A percentile compares a stretch with the other conserved stretches of the same genome.
Conservation (phyloP, 2,329 filamentous ascomycete genomes). For the Raffaelea deltoideospora region DNA sequence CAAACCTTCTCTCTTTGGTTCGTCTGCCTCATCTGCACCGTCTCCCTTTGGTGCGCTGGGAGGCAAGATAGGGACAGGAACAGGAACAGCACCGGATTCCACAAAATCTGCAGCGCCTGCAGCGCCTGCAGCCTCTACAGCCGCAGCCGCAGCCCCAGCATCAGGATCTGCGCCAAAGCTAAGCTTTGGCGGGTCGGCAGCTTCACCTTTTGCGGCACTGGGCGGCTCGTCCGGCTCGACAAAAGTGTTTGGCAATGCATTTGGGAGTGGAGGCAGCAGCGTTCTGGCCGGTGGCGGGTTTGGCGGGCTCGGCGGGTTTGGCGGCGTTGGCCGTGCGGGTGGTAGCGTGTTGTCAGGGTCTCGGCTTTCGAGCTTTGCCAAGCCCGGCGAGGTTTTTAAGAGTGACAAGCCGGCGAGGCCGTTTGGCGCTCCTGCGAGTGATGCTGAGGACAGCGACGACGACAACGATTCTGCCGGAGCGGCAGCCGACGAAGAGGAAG, state of each 20-base stretch:
- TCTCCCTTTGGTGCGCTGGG: slow-evolving; percentile 20
- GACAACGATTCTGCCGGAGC: slow-evolving; percentile 8
- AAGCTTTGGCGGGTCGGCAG: slow-evolving; percentile 26
- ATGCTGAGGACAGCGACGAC: slow-evolving; percentile 35
- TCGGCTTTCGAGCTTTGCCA: slow-evolving; percentile 55
- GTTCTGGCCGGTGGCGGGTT: slow-evolving; percentile 30
- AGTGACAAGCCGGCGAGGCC: slow-evolving; percentile 51
- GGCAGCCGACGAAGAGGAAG: slow-evolving; percentile 30
- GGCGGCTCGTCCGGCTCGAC: slow-evolving; percentile 31
- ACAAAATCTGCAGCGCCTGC: too few relatives aligned
- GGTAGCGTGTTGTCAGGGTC: slow-evolving; percentile 21
- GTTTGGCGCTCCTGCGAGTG: slow-evolving; percentile 63
- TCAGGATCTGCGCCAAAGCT: slow-evolving; percentile 26
- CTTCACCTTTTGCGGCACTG: slow-evolving; percentile 33
- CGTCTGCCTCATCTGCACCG: slow-evolving; percentile 22
- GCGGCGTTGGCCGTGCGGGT: too few relatives aligned
- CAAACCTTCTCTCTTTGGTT: slow-evolving; percentile 35
- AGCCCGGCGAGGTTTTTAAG: slow-evolving; percentile 36
- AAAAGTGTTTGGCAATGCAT: slow-evolving; percentile 26
- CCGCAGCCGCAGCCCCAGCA: slow-evolving; percentile 15
- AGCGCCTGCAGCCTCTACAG: slow-evolving; percentile 14
- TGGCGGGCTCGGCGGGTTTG: slow-evolving; percentile 20
- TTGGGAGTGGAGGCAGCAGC: slow-evolving; percentile 27
- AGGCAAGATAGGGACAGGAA: too few relatives aligned
- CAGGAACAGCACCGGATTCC: too few relatives aligned